A percentile compares a stretch with the other conserved stretches of the same genome.
Conservation (phyloP, 2,329 filamentous ascomycete genomes). For the Claviceps pazoutovae region DNA sequence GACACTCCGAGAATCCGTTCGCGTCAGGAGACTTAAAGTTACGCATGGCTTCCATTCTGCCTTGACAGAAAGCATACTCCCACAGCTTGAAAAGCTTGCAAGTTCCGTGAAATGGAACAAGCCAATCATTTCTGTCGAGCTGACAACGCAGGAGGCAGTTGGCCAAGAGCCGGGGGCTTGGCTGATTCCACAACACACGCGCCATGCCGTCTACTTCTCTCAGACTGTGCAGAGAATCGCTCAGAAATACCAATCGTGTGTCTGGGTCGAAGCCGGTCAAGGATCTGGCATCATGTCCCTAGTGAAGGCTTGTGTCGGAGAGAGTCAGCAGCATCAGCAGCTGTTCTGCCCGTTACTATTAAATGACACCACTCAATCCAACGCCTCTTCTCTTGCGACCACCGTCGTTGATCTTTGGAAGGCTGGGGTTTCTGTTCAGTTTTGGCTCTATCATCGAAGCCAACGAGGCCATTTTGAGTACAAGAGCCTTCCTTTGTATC, state of each 20-base stretch:
- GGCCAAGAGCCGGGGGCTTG: not conserved
- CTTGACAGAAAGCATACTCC: constrained; percentile 23
- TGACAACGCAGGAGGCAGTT: not conserved
- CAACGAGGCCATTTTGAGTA: constrained; percentile 13
- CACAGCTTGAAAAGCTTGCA: constrained; percentile 13
- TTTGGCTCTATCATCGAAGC: constrained; percentile 22
- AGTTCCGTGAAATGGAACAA: constrained; percentile 3
- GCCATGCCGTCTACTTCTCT: constrained; percentile 29
- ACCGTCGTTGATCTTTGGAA: constrained; percentile 25
- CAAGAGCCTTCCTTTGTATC: constrained; percentile 25
- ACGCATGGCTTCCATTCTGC: constrained; percentile 34
- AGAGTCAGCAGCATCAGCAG: not conserved
- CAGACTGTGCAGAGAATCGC: constrained; percentile 27
- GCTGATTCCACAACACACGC: constrained; percentile 23
- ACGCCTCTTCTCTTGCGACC: not conserved
- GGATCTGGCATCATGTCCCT: constrained; percentile 21
- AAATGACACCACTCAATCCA: not conserved
- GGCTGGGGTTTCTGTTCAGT: constrained; percentile 17
- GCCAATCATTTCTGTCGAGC: constrained; percentile 5
- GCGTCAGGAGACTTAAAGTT: constrained; percentile 25
- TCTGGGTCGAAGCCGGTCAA: constrained; percentile 27
- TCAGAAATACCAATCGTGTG: constrained; percentile 15
- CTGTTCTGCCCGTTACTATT: not conserved
- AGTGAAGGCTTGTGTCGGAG: constrained; percentile 14
- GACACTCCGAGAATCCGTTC: constrained; percentile 9